Evolutionary conservation across 2,329 filamentous ascomycete genomes (phyloP).

Genomic region (Ceratocystis albifundus): DNA sequence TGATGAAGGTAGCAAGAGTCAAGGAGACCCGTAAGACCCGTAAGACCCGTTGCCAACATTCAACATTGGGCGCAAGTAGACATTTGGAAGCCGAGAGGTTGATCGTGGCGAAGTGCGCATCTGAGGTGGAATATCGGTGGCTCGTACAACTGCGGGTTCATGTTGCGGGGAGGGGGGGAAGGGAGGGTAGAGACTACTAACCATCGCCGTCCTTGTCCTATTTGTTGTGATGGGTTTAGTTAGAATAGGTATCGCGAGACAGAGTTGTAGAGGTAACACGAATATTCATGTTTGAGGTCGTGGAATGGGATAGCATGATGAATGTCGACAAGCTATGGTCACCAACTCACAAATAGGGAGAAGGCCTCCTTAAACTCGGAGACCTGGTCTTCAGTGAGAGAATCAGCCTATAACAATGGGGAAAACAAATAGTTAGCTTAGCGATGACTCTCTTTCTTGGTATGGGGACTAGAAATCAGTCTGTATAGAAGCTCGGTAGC

Average conservation of each 20-base stretch:
- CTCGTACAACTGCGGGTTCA: not conserved
- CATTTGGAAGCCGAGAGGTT: not conserved
- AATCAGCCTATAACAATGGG: conserved; percentile 60
- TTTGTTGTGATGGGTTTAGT: conserved; percentile 24
- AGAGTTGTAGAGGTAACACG: not conserved
- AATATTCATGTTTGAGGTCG: not conserved
- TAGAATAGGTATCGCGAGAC: conserved; percentile 24
- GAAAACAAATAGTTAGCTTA: not conserved
- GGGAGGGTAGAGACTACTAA: conserved; percentile 43
- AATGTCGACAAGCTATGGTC: not conserved
- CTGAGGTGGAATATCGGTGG: not conserved
- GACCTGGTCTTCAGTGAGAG: conserved; percentile 98
- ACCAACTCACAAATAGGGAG: conserved; percentile 84
- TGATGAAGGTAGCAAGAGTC: conserved; percentile 11
- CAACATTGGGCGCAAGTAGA: not conserved
- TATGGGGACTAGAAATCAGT: conserved; percentile 14
- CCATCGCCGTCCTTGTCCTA: conserved; percentile 88
- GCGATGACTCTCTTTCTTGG: not conserved
- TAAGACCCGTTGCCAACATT: not conserved
- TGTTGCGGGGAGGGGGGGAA: no score
- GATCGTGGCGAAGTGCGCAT: not conserved
- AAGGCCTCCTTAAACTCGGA: conserved; percentile 99
- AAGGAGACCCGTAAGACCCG: not conserved
- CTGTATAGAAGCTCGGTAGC: not conserved
- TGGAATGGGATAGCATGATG: not conserved